phyloP scores from a whole-genome alignment of 1,284 basidiomycete species.

The Papiliotrema laurentii region DNA sequence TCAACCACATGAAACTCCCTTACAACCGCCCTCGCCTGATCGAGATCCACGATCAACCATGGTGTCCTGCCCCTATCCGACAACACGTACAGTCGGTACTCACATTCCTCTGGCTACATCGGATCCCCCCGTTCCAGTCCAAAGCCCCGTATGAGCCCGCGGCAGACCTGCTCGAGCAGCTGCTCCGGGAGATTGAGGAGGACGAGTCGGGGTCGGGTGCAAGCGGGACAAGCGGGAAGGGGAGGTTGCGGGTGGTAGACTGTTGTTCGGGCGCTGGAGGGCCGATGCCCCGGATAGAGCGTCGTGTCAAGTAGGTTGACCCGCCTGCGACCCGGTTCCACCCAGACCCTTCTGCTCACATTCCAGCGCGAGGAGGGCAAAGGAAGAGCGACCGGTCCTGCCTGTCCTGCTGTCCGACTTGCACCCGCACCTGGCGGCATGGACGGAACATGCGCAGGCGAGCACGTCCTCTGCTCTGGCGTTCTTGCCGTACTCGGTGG shows the following conservation, averaged over 20 bases:
- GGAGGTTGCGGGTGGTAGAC: conserved; percentile 28
- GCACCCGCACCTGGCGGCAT: conserved; percentile 18
- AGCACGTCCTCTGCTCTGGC: conserved; percentile 15
- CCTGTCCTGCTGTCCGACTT: conserved; percentile 26
- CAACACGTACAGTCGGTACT: conserved; percentile 26
- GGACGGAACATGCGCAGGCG: conserved; percentile 7
- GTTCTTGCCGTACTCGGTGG: conserved; percentile 27
- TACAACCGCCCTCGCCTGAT: conserved; percentile 28
- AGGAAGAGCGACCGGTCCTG: conserved; percentile 8
- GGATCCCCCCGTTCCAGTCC: conserved; percentile 24
- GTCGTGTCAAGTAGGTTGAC: conserved; percentile 32
- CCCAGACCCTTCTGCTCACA: too few relatives aligned
- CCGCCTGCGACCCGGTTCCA: neutral
- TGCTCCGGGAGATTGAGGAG: conserved; percentile 24
- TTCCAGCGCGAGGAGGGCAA: conserved; percentile 2
- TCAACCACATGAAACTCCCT: conserved; percentile 16
- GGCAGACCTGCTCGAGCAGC: conserved; percentile 22
- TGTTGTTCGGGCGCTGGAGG: conserved; percentile 41
- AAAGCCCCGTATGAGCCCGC: conserved; percentile 26
- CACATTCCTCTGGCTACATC: conserved; percentile 30
- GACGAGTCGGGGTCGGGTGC: conserved; percentile 1
- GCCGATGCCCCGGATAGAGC: conserved; percentile 30
- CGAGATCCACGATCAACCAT: conserved; percentile 36
- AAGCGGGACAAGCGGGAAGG: conserved; percentile 3
- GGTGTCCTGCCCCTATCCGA: conserved; percentile 27